phyloP scores from a whole-genome alignment of 164 flowering plant species.

The Cinnamomum micranthum region DNA sequence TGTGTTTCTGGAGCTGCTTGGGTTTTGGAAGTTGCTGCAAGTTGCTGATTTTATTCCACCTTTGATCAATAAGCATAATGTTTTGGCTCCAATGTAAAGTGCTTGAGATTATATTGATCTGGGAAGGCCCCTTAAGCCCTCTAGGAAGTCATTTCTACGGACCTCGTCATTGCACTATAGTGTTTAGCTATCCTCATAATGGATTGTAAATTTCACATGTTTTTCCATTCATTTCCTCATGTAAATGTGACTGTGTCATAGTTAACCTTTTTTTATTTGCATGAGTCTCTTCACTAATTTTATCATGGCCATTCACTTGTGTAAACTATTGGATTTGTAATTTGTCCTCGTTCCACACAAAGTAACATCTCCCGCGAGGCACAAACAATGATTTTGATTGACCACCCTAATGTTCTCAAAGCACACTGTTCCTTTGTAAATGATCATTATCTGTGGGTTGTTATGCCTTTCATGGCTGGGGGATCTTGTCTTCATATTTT shows the following conservation, averaged over 20 bases:
- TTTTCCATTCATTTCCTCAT: too few species aligned
- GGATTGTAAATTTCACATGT: too few species aligned
- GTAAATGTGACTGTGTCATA: too few species aligned
- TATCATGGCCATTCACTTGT: not conserved
- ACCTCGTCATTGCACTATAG: not conserved
- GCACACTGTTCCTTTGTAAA: slow-evolving; percentile 87
- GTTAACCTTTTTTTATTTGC: not conserved
- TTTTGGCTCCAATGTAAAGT: too few species aligned
- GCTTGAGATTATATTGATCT: too few species aligned
- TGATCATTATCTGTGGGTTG: slow-evolving; percentile 83
- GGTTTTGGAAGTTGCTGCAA: too few species aligned
- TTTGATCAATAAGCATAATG: too few species aligned
- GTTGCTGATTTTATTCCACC: too few species aligned
- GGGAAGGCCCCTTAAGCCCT: not conserved
- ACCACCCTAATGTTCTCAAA: slow-evolving; percentile 87
- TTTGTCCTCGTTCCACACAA: slow-evolving; percentile 27
- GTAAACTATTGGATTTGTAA: not conserved
- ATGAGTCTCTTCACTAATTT: not conserved
- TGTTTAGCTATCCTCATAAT: too few species aligned
- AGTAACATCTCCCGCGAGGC: slow-evolving; percentile 75
- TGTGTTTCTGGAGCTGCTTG: too few species aligned
- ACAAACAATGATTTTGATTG: slow-evolving; percentile 82
- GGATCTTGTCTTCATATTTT: slow-evolving; percentile 93
- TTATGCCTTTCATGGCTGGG: slow-evolving; percentile 91
- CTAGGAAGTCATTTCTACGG: not conserved